Evolutionary conservation across 345 rosid genomes (phyloP), one percentile per base, ranked within the genome.

Genomic region (Dipteronia sinensis): DNA sequence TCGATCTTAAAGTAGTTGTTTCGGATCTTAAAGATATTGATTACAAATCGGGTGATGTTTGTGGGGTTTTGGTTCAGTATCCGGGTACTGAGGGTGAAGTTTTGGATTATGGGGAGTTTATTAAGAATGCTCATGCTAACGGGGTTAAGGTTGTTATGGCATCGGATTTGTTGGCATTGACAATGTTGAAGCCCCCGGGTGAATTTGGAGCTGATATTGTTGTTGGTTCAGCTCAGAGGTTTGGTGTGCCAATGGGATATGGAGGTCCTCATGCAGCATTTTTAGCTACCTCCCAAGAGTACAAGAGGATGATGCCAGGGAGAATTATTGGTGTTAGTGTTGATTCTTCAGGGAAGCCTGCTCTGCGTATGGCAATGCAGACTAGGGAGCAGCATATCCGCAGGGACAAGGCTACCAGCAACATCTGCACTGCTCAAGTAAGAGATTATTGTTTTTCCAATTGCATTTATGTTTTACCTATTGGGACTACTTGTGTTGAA

Each of bases 351-450:
- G 99, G 99, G 71, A 92, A 92, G 88, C 91, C 84, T 67, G 99
- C 99, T 74, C 85, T 96, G 74, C 98, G 99, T 71, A 88, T 94
- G 99, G 99, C 98, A 0, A 96, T 96, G 99, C 99, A 96, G 85
- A 96, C 99, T 4, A 90, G 99, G 83, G 99, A 96, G 82, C 99
- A 96, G 74, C 99, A 96, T 86, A 94, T 96, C 74, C 92, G 98
- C 72, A 89, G 99, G 85, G 99, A 96, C 84, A 96, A 96, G 88
- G 99, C 99, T 75, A 94, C 98, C 71, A 94, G 98, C 88, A 96
- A 96, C 90, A 96, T 96, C 88, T 96, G 98, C 86, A 96, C 99
- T 70, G 95, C 99, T 82, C 99, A 96, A 82, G 99, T 94, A 89
- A 86, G 88, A 71, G 7, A 74, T n/a, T 67, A 56, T 69, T 72